phyloP scores from a whole-genome alignment of 768 basidiomycete genomes.

The Hypholoma fasciculare region DNA sequence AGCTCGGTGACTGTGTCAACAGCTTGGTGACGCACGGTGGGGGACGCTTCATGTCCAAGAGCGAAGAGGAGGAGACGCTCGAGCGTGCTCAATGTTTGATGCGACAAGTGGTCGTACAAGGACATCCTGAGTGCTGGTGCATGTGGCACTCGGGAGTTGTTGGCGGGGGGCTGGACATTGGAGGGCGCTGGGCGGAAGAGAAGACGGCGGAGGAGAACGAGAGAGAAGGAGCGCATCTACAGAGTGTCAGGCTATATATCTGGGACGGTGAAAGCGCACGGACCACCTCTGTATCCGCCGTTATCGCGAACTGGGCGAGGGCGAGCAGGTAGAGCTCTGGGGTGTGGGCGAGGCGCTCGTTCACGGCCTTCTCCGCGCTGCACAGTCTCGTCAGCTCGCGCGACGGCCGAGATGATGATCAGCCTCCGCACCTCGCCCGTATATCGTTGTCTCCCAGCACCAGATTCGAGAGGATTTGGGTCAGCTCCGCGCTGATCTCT shows the following conservation, averaged over 20 bases:
- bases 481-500: conserved; percentile 74
- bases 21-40: conserved; percentile 64
- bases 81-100: conserved; percentile 62
- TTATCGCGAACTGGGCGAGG: conserved; percentile 75
- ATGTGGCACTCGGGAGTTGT: conserved; percentile 17
- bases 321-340: conserved; percentile 82
- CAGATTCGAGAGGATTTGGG: conserved; percentile 83
- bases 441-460: conserved; percentile 85
- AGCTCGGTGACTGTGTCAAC: conserved; percentile 79
- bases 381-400: neutral
- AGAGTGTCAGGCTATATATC: neutral
- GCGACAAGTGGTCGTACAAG: conserved; percentile 76
- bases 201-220: conserved; percentile 77
- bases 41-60: conserved; percentile 57
- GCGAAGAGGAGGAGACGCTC: conserved; percentile 74
- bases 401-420: neutral
- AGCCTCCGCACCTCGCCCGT: conserved; percentile 56
- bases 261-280: conserved; percentile 24
- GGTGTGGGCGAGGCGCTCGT: conserved; percentile 74
- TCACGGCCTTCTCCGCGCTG: conserved; percentile 78
- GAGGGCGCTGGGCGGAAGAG: conserved; percentile 63
- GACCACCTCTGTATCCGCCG: conserved; percentile 79
- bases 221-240: conserved; percentile 84
- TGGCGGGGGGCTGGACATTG: conserved; percentile 12
- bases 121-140: conserved; percentile 39